Evolutionary conservation across 192 early-diverging fungal species (phyloP).

Genomic region (Chytriomyces sp.): DNA sequence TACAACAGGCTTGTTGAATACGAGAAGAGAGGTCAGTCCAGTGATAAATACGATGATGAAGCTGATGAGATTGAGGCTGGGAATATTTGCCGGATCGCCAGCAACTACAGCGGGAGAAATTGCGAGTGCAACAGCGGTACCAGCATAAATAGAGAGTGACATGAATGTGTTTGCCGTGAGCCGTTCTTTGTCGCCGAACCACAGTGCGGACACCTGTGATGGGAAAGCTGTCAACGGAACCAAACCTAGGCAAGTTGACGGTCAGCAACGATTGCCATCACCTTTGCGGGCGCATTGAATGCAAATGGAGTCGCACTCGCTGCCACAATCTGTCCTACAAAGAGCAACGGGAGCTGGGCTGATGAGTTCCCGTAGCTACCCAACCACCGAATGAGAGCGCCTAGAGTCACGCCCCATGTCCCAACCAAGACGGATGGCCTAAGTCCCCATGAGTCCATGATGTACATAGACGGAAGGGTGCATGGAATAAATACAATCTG

Average conservation of each 20-base stretch:
- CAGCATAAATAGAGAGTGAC: constrained; percentile 16
- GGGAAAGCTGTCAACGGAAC: not conserved
- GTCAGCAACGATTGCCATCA: not conserved
- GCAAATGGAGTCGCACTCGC: constrained; percentile 21
- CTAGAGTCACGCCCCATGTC: constrained; percentile 6
- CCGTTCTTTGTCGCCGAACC: constrained; percentile 37
- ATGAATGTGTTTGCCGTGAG: constrained; percentile 37
- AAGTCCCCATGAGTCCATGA: constrained; percentile 11
- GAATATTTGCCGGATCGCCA: constrained; percentile 1
- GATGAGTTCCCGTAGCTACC: not conserved
- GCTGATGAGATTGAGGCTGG: constrained; percentile 13
- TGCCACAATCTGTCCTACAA: constrained; percentile 10
- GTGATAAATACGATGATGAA: constrained; percentile 9
- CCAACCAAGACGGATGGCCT: constrained; percentile 6
- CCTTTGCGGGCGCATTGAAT: constrained; percentile 19
- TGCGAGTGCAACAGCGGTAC: constrained; percentile 16
- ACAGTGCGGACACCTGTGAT: constrained; percentile 21
- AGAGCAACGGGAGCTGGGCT: not conserved
- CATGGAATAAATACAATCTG: constrained; percentile 14
- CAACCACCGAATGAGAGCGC: constrained; percentile 19
- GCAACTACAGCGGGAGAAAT: constrained; percentile 11
- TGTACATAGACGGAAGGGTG: constrained; percentile 8
- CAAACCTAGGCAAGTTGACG: not conserved
- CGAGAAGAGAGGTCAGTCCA: constrained; percentile 4
- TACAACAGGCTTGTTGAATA: constrained; percentile 15